These are phyloP conservation scores for Pachyrhizus erosus DNA, from an alignment of 306 rosid species.

Conservation along the genomic window DNA sequence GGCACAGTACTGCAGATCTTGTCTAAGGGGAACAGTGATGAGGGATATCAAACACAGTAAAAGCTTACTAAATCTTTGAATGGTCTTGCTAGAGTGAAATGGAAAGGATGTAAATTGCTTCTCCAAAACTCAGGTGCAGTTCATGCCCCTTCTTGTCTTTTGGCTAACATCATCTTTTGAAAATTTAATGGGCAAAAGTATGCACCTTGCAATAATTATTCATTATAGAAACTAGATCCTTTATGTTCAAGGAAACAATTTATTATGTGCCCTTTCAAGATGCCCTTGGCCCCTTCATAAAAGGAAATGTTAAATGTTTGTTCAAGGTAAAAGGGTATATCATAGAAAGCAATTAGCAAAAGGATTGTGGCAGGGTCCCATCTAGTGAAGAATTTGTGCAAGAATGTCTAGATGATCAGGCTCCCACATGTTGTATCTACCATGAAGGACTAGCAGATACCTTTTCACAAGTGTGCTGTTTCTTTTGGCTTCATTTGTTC, in stretches of 20 bases:
- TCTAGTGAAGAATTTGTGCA: neutral
- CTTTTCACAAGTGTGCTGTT: neutral
- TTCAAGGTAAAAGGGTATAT: neutral
- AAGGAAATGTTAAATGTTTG: constrained; percentile 6
- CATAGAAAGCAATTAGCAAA: neutral
- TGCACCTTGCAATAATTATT: constrained; percentile 25
- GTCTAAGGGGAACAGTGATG: constrained; percentile 66
- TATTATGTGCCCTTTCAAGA: constrained; percentile 11
- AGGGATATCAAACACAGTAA: constrained; percentile 58
- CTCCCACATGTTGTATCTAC: neutral
- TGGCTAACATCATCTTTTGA: constrained; percentile 32
- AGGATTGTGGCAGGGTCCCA: constrained; percentile 13
- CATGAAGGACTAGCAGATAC: constrained; percentile 12
- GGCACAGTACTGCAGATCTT: constrained; percentile 76
- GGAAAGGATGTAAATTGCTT: constrained; percentile 38
- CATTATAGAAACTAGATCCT: constrained; percentile 21
- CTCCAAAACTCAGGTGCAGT: constrained; percentile 52
- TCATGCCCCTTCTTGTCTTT: neutral
- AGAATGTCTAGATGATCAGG: constrained; percentile 5
- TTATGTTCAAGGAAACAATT: constrained; percentile 15
- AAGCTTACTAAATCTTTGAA: constrained; percentile 37
- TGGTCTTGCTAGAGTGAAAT: constrained; percentile 37
- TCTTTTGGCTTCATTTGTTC: neutral
- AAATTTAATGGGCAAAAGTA: constrained; percentile 2
- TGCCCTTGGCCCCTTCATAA: constrained; percentile 11